A percentile compares a stretch with the other conserved stretches of the same genome.
phyloP scores from a whole-genome alignment of 2,329 filamentous ascomycete genomes.

The Fusarium bulbicola region DNA sequence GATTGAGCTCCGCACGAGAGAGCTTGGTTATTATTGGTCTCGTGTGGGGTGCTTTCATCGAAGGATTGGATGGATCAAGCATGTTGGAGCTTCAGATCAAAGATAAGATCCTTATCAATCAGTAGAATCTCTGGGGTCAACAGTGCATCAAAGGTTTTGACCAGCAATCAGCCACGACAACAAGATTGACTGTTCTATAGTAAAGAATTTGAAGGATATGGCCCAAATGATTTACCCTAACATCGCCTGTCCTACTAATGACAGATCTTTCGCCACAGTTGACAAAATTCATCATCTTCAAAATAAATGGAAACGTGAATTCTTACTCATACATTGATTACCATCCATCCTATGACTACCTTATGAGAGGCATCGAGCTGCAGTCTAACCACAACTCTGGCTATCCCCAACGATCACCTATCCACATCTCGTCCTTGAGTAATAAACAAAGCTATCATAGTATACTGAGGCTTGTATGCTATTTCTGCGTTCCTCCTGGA shows the following conservation, averaged over 20 bases:
- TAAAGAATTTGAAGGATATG: neutral
- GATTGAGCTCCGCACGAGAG: conserved; percentile 7
- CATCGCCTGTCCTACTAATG: neutral
- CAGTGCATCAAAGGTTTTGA: neutral
- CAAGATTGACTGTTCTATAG: neutral
- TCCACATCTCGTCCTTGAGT: conserved; percentile 11
- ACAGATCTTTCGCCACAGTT: neutral
- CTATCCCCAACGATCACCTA: conserved; percentile 6
- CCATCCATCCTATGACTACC: conserved; percentile 34
- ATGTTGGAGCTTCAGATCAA: neutral
- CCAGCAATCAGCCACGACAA: neutral
- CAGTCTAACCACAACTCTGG: conserved; percentile 6
- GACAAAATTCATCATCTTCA: neutral
- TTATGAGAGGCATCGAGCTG: conserved; percentile 11
- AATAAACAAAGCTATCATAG: conserved; percentile 27
- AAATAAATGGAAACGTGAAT: conserved; percentile 29
- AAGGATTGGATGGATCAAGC: conserved; percentile 8
- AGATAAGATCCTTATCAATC: conserved; percentile 26
- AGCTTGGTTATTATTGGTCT: neutral
- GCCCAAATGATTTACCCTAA: too few relatives aligned
- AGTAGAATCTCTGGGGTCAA: neutral
- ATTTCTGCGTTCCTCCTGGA: conserved; percentile 13
- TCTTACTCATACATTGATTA: conserved; percentile 43
- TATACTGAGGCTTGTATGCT: conserved; percentile 33
- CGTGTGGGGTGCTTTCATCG: conserved; percentile 1